Base-by-base conservation (phyloP, 306 rosid species). In the Alnus glutinosa region DNA sequence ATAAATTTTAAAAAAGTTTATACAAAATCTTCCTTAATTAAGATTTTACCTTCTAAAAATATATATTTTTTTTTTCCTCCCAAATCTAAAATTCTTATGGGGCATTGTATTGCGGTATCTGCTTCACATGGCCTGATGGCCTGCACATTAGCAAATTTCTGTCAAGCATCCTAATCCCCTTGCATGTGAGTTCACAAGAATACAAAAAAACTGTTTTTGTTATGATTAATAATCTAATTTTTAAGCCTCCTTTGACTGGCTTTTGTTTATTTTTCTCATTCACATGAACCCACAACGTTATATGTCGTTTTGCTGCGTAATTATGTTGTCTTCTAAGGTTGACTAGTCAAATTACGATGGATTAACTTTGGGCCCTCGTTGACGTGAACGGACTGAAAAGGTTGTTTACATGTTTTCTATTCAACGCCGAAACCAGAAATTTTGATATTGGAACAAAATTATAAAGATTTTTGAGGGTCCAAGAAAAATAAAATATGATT, bases 311-410 rank as follows among this genome's bases (percentile, higher is more conserved):
- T 39, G 51, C 73, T 39, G 75, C 46, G 55, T 57, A 75, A 67
- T 68, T 70, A 39, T 0, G 39, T 69, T 74, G 12, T 49, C 75
- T 34, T 7, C 11, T 78, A 57, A 55, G 71, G 51, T 77, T 79
- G 76, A 80, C 78, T 66, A 18, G 81, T 86, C 71, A 83, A 83
- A 48, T 74, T 77, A 63, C 71, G 61, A 34, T 74, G 75, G 74
- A n/a, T 74, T 46, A 5, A 42, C 4, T 14, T 13, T 55, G 66
- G 74, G 78, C 71, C 64, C 55, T 0, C 46, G 42, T 34, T 61
- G 47, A 54, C 51, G n/a, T 42, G 74, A 51, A 64, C 19, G 16
- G 71, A n/a, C 74, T 77, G 73, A 77, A 80, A 83, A 78, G 85
- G 85, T 42, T 42, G 46, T 42, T 42, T 42, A 5, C 7, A 42